phyloP scores from a whole-genome alignment of 2,329 filamentous ascomycete genomes.

The Aspergillus calidoustus region DNA sequence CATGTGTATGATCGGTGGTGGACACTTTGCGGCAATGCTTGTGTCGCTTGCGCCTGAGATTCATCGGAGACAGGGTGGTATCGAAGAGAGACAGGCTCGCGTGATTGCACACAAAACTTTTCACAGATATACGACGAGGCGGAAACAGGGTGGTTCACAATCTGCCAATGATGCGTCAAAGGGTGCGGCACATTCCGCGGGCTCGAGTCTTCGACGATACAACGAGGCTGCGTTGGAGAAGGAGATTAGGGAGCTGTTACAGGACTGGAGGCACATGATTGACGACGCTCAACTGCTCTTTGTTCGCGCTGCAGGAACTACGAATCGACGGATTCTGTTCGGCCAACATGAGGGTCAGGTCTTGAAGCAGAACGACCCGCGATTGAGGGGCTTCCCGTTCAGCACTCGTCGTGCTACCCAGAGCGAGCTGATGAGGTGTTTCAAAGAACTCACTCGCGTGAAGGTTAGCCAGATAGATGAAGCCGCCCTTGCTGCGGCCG shows the following conservation, averaged over 20 bases:
- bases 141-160: constrained; percentile 95
- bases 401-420: constrained; percentile 90
- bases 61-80: constrained; percentile 69
- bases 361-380: constrained; percentile 74
- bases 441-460: constrained; percentile 88
- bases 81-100: constrained; percentile 81
- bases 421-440: constrained; percentile 90
- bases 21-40: constrained; percentile 96
- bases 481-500: constrained; percentile 58
- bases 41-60: constrained; percentile 83
- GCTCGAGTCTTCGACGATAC: constrained; percentile 85
- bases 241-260: constrained; percentile 81
- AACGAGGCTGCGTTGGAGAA: constrained; percentile 89
- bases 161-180: constrained; percentile 94
- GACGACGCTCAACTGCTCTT: constrained; percentile 86
- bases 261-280: constrained; percentile 84
- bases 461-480: constrained; percentile 82
- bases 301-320: constrained; percentile 83
- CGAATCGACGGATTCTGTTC: constrained; percentile 85
- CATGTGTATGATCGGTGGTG: constrained; percentile 97
- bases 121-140: constrained; percentile 91
- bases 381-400: constrained; percentile 89
- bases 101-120: constrained; percentile 97
- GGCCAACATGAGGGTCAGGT: constrained; percentile 90
- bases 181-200: constrained; percentile 90